phyloP scores from a whole-genome alignment of 2,329 filamentous ascomycete genomes.

The Dendrostoma leiphaemia region DNA sequence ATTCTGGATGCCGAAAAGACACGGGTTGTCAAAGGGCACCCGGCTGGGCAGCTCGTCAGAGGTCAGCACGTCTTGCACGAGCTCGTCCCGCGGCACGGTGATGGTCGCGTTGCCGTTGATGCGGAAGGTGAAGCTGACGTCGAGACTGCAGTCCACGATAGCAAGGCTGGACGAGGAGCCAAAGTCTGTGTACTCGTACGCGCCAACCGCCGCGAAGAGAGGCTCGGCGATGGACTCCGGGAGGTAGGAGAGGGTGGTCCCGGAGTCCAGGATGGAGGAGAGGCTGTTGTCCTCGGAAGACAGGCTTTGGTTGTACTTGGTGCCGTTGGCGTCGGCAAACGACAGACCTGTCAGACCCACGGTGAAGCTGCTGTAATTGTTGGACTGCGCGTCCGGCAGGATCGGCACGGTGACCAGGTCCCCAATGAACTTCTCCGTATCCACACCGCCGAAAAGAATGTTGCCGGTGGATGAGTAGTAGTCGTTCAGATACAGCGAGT shows the following conservation, averaged over 20 bases:
- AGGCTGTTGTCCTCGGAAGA: constrained; percentile 24
- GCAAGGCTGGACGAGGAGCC: constrained; percentile 32
- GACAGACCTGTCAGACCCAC: constrained; percentile 35
- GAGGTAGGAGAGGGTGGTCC: constrained; percentile 63
- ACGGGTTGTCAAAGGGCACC: constrained; percentile 41
- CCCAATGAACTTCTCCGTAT: constrained; percentile 65
- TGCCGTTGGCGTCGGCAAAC: constrained; percentile 38
- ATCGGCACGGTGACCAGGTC: constrained; percentile 55
- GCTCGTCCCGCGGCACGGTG: constrained; percentile 32
- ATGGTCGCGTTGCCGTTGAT: constrained; percentile 36
- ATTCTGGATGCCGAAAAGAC: constrained; percentile 55
- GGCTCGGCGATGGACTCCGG: constrained; percentile 46
- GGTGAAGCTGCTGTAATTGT: constrained; percentile 38
- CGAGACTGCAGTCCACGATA: constrained; percentile 39
- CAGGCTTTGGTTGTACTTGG: constrained; percentile 30
- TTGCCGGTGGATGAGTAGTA: constrained; percentile 56
- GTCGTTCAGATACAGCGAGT: constrained; percentile 64
- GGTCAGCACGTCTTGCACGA: constrained; percentile 39
- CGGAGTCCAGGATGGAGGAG: constrained; percentile 65
- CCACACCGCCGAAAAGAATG: constrained; percentile 69
- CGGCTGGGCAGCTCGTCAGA: constrained; percentile 26
- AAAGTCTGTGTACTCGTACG: constrained; percentile 33
- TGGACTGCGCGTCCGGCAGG: constrained; percentile 40
- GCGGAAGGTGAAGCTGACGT: constrained; percentile 38
- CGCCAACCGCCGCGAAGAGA: constrained; percentile 38